These are phyloP conservation scores for Jatropha podagrica DNA, from an alignment of 441 rosid species.

Conservation along the genomic window DNA sequence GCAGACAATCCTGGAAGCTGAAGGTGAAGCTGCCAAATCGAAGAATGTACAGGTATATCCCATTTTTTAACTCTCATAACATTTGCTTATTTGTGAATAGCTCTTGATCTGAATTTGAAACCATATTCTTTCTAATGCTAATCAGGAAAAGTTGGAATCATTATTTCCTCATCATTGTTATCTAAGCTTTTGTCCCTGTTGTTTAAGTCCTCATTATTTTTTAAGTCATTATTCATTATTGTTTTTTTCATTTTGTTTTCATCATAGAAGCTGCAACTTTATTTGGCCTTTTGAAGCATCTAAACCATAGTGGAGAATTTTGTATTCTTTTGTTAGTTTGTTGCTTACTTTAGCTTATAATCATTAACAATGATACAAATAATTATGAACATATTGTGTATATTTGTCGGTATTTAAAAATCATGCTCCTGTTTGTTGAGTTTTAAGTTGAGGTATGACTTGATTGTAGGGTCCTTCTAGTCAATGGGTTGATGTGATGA, in stretches of 20 bases:
- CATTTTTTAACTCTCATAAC: slow-evolving; percentile 2
- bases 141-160: background rate
- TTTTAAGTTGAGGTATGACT: slow-evolving; percentile 20
- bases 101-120: background rate
- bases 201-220: background rate
- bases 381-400: background rate
- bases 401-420: background rate
- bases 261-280: background rate
- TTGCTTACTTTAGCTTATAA: slow-evolving; percentile 1
- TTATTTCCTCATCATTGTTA: background rate
- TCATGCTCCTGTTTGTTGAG: background rate
- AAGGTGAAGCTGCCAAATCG: slow-evolving; percentile 87
- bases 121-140: background rate
- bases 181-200: background rate
- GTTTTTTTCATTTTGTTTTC: background rate
- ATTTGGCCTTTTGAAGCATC: background rate
- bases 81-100: slow-evolving; percentile 6
- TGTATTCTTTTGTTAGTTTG: background rate
- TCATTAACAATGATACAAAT: background rate
- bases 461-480: slow-evolving; percentile 56
- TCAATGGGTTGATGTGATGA: slow-evolving; percentile 95
- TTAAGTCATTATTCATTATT: background rate
- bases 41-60: slow-evolving; percentile 59
- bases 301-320: background rate
- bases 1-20: slow-evolving; percentile 97